Evolutionary conservation across 2,329 filamentous ascomycete genomes (phyloP), one percentile per base, ranked within the genome.

Genomic region (Aspergillus sp.): DNA sequence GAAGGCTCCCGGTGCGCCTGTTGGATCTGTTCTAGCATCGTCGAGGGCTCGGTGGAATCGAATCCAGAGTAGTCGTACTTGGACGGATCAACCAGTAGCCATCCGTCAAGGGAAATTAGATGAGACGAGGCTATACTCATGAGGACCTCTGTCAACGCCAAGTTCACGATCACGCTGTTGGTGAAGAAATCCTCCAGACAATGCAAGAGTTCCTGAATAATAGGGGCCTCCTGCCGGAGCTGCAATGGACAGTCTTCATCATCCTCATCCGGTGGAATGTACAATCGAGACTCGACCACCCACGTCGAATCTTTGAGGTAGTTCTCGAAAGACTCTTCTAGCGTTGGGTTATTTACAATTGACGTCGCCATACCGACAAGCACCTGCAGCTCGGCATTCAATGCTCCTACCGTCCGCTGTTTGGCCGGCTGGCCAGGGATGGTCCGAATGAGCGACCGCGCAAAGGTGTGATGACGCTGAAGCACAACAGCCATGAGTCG

Each of bases 141-240:
- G 41, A 97, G 78, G 1, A 88, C 82, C 63, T 95, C 89, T 0
- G 93, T 97, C 1, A 96, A 78, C 0, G 88, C 88, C 3, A 99
- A 76, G 61, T 99, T 99, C 2, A 89, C 92, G 61, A 96, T 90
- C 2, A 97, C 85, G 2, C 90, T 87, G 62, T 99, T 99, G 4
- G 89, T 81, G 61, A 96, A 90, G 65, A 97, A 99, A 0, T 81
- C 86, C 42, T 87, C 81, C 10, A 99, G 72, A 7, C 93, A 79
- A 41, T 65, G 68, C n/a, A 79, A 55, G 16, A 86, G 62, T 17
- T 77, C 75, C 46, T 71, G 73, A 49, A 84, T 71, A 6, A 85
- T 74, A 7, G 77, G 74, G 60, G 84, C 82, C 45, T 88, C 85
- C 9, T 88, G 74, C 2, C 89, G 76, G 8, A 88, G 83, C 66